Evolutionary conservation across 2,329 filamentous ascomycete genomes (phyloP).

Genomic region (Cadophora gregata): DNA sequence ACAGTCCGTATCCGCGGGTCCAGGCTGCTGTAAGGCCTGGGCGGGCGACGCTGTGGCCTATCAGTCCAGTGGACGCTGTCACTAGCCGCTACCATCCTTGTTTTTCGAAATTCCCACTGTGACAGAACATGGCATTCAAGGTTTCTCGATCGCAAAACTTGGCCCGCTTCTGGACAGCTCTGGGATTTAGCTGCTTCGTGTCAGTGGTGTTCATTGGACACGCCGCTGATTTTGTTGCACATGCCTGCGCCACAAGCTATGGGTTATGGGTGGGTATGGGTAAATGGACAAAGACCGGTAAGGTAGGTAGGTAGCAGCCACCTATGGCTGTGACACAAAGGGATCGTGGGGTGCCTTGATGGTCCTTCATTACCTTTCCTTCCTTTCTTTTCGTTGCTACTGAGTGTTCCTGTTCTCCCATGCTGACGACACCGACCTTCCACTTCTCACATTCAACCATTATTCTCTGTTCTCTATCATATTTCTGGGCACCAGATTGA

Average conservation of each 20-base stretch:
- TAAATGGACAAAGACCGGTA: constrained; percentile 6
- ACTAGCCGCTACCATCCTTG: constrained; percentile 6
- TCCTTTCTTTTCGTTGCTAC: not conserved
- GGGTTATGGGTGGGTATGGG: no score
- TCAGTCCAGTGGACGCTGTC: not conserved
- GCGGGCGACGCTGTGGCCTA: not conserved
- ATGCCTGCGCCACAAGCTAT: constrained; percentile 13
- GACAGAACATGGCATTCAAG: constrained; percentile 11
- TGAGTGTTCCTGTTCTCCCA: not conserved
- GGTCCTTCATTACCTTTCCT: constrained; percentile 5
- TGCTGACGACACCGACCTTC: not conserved
- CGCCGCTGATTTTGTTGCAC: not conserved
- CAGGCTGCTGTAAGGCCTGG: constrained; percentile 5
- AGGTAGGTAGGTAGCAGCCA: no score
- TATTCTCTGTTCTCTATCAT: not conserved
- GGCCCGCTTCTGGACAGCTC: constrained; percentile 3
- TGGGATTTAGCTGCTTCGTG: constrained; percentile 4
- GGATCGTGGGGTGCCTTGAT: constrained; percentile 5
- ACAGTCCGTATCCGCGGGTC: constrained; percentile 1
- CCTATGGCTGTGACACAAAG: constrained; percentile 8
- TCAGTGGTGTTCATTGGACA: not conserved
- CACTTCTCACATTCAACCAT: not conserved
- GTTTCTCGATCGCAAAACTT: constrained; percentile 9
- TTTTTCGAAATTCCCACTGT: constrained; percentile 13
- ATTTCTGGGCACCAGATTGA: constrained; percentile 6